Base-by-base conservation (phyloP, 2,329 filamentous ascomycete species). In the Verticillium longisporum region DNA sequence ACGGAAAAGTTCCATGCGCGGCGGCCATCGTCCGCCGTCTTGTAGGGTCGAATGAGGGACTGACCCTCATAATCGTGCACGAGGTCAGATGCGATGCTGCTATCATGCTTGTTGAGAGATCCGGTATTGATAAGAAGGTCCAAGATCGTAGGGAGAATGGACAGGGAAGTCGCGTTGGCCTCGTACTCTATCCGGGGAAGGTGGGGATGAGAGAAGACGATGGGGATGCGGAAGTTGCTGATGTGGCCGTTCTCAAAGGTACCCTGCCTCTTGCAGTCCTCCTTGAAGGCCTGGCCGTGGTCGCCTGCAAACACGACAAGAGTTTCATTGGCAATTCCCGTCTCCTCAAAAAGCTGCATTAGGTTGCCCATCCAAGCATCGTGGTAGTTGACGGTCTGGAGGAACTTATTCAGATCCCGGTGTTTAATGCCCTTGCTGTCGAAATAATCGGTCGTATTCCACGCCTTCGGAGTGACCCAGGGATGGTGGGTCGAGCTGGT, bases 1-100 rank as follows among this genome's bases (percentile, higher is more conserved):
- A 86, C 26, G 81, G 84, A 60, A 82, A 84, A 62, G 72, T 87
- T 56, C 84, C 84, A 6, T 73, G 66, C 65, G 15, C 62, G 73
- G 3, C 73, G 71, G 6, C 71, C 71, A 56, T 72, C 70, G 18
- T 74, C 67, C 14, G 68, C 62, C 15, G 70, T 57, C 38, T 73
- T 68, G 61, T 73, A 76, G 1, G 75, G 74, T 9, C 78, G 73
- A 57, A 80, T 73, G n/a, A 80, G 70, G 0, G 77, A 79, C 63
- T 79, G 78, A 11, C 76, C 77, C 69, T 80, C 75, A 66, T 80
- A 80, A 53, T 78, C 70, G 18, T 75, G 71, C 10, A 77, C 70
- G 3, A 80, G 67, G 58, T 77, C 72, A 6, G 68, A 66, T n/a
- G 75, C 76, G 1, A 71, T 71, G 1, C 66, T 61, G 2, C 66